Percentiles rank a stretch among this genome's conserved stretches.
phyloP scores from a whole-genome alignment of 352 stramenopile species.

The Blastocystis sp. region DNA sequence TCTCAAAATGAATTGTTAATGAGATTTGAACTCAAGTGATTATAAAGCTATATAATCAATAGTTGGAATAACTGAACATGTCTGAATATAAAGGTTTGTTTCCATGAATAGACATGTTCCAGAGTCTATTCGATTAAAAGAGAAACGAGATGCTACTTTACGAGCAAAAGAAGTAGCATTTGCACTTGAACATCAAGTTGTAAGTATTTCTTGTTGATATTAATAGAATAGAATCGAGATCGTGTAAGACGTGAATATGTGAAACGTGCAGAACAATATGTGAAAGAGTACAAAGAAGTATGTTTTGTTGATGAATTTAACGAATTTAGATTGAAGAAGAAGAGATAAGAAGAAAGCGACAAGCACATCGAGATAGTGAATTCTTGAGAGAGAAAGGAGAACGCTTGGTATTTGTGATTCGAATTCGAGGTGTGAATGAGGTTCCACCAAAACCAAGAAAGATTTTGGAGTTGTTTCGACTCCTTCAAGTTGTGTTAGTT shows the following conservation, averaged over 20 bases:
- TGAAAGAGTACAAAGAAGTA: slow-evolving; percentile 69
- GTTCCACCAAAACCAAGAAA: slow-evolving; percentile 69
- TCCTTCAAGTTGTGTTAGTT: slow-evolving; percentile 75
- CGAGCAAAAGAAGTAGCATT: not conserved
- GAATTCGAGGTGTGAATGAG: slow-evolving; percentile 90
- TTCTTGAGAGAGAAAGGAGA: slow-evolving; percentile 90
- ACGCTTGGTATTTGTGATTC: slow-evolving; percentile 87
- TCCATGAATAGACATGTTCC: slow-evolving; percentile 2
- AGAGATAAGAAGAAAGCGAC: slow-evolving; percentile 82
- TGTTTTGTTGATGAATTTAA: not conserved
- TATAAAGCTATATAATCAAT: not conserved
- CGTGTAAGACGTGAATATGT: not conserved
- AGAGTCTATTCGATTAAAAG: slow-evolving; percentile 43
- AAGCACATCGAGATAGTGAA: slow-evolving; percentile 89
- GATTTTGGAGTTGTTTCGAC: slow-evolving; percentile 94
- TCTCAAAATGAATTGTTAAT: not conserved
- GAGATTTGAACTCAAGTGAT: not conserved
- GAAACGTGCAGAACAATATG: slow-evolving; percentile 29
- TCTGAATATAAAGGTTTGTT: not conserved
- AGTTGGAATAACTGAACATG: slow-evolving; percentile 33
- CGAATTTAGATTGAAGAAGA: slow-evolving; percentile 79
- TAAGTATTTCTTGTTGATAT: not conserved
- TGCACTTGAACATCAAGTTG: slow-evolving; percentile 1
- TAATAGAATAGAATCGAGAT: not conserved
- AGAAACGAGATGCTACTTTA: slow-evolving; percentile 35